Base-by-base conservation (phyloP, 1,139 yeast genomes). In the Candida buenavistaensis region DNA sequence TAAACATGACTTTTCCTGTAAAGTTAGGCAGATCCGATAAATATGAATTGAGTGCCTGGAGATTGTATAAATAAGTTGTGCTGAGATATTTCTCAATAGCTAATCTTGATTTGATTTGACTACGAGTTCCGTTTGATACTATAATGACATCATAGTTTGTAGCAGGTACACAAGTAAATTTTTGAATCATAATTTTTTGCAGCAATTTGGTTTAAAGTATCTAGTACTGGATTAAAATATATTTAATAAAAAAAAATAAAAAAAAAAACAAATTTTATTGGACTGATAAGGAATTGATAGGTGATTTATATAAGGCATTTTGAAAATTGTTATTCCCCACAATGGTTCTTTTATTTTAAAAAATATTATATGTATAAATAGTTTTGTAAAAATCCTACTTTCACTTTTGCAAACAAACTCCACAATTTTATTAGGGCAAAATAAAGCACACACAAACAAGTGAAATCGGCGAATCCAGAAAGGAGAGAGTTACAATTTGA, bases 181-280 rank as follows among this genome's bases (percentile, higher is more conserved):
- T 61, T 42, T 63, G 67, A 41, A 64, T 64, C 68, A 63, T 64
- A n/a, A n/a, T n/a, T n/a, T n/a, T n/a, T n/a, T n/a, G n/a, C n/a
- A n/a, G n/a, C n/a, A n/a, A n/a, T n/a, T n/a, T n/a, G n/a, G n/a
- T n/a, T n/a, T n/a, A n/a, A n/a, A n/a, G n/a, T n/a, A n/a, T n/a
- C n/a, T n/a, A n/a, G n/a, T n/a, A n/a, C n/a, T n/a, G n/a, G n/a
- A n/a, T n/a, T n/a, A n/a, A n/a, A n/a, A n/a, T n/a, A n/a, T n/a
- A n/a, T n/a, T n/a, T n/a, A 7, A 4, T 14, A 20, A 22, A 22
- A 27, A 6, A 12, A 22, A 17, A 13, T 13, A n/a, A 30, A 30
- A 23, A 17, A 27, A 31, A 27, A 10, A 16, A 14, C 11, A 17
- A 39, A 36, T 36, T 40, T 37, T 23, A 44, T 44, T 44, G 47